These are phyloP conservation scores for Saprolegnia diclina DNA, from an alignment of 352 stramenopile genomes.

Conservation along the genomic window DNA sequence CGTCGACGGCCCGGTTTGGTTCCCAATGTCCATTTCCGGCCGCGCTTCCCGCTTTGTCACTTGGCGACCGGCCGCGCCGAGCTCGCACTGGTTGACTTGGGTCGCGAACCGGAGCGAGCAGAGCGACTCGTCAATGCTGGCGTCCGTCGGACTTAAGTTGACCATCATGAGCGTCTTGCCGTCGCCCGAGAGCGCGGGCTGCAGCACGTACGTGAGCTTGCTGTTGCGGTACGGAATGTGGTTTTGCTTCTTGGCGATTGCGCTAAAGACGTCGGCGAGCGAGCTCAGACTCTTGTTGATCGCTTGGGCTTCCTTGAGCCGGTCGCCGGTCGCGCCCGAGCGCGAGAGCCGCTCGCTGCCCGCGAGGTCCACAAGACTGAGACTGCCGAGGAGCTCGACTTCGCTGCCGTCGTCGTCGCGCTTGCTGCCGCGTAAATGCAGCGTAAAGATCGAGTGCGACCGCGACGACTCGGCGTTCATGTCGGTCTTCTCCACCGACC, in stretches of 20 bases:
- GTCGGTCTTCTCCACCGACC: constrained; percentile 95
- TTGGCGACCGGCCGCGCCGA: constrained; percentile 90
- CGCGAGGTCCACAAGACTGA: constrained; percentile 92
- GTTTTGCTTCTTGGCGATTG: constrained; percentile 92
- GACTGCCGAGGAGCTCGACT: constrained; percentile 85
- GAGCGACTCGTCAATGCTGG: constrained; percentile 94
- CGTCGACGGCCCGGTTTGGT: not conserved
- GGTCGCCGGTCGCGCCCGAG: constrained; percentile 83
- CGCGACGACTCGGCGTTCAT: constrained; percentile 98
- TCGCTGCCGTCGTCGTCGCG: constrained; percentile 83
- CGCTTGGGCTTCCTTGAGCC: constrained; percentile 95
- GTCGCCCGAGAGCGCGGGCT: constrained; percentile 97
- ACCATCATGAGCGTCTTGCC: constrained; percentile 99
- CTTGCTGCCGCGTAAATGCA: constrained; percentile 81
- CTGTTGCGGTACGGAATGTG: constrained; percentile 98
- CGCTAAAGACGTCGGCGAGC: constrained; percentile 98
- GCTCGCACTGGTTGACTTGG: constrained; percentile 96
- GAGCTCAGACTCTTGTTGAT: constrained; percentile 99
- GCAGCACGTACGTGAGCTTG: constrained; percentile 98
- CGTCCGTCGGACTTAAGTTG: constrained; percentile 95
- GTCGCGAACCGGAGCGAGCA: constrained; percentile 98
- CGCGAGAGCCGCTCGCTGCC: constrained; percentile 96
- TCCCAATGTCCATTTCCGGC: not conserved
- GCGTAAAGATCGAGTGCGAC: constrained; percentile 97
- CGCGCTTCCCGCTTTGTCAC: constrained; percentile 43